Conservation (phyloP, 2,329 filamentous ascomycete species). For the Pseudocercospora vitis region DNA sequence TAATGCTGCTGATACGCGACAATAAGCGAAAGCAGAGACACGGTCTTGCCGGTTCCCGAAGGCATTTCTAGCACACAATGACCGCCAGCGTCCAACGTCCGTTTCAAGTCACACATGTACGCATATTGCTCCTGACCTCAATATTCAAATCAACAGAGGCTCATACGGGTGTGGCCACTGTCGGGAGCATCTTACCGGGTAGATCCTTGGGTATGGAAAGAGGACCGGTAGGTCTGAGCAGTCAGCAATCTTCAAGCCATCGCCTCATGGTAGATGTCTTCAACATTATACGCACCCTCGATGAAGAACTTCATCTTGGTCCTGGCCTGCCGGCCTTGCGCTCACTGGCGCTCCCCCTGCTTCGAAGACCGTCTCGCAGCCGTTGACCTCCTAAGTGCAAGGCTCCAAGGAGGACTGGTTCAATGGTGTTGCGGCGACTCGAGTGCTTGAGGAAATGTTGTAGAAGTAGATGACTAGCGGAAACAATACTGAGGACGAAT, state of each 20-base stretch:
- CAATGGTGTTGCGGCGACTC: too few species aligned
- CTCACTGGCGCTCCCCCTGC: too few species aligned
- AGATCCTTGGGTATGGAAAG: conserved; percentile 73
- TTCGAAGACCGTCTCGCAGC: too few species aligned
- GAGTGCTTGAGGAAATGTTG: too few species aligned
- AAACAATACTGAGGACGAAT: too few species aligned
- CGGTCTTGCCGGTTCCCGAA: conserved; percentile 96
- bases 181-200: too few species aligned
- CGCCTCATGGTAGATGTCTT: background rate
- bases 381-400: too few species aligned
- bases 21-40: conserved; percentile 91
- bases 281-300: conserved; percentile 45
- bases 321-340: too few species aligned
- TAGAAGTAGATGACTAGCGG: too few species aligned
- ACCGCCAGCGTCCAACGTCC: conserved; percentile 87
- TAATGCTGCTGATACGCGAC: conserved; percentile 95
- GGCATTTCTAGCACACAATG: conserved; percentile 99
- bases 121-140: conserved; percentile 76
- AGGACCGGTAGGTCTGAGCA: conserved; percentile 61
- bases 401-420: too few species aligned
- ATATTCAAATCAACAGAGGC: too few species aligned
- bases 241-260: background rate
- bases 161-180: too few species aligned
- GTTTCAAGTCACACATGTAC: conserved; percentile 83
- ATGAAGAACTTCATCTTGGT: conserved; percentile 75